Conservation (phyloP, 805 yeast species). For the Myxozyma nipponensis region DNA sequence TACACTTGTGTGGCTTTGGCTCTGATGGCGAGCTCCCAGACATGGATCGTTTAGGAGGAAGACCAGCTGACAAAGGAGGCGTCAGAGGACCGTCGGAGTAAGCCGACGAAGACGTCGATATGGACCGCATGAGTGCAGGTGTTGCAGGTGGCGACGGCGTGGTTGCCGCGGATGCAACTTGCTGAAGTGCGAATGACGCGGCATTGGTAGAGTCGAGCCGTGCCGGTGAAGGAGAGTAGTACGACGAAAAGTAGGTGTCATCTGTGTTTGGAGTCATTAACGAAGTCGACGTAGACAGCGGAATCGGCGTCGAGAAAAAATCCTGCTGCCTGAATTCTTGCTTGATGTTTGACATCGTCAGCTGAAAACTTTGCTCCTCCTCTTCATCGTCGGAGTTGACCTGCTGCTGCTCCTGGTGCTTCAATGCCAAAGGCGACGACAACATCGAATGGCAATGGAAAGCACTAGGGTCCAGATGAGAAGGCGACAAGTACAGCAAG, state of each 20-base stretch:
- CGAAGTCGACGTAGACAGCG: conserved; percentile 11
- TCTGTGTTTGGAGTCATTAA: conserved; percentile 20
- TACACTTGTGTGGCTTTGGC: conserved; percentile 39
- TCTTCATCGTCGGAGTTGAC: conserved; percentile 11
- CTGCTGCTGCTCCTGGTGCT: not conserved
- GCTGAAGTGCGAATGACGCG: conserved; percentile 24
- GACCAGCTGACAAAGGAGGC: not conserved
- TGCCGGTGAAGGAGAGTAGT: conserved; percentile 8
- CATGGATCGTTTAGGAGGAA: conserved; percentile 3
- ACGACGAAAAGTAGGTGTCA: conserved; percentile 9
- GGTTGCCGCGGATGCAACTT: conserved; percentile 12
- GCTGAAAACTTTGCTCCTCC: conserved; percentile 6
- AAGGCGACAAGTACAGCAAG: conserved; percentile 15
- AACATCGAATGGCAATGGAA: not conserved
- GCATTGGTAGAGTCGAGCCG: not conserved
- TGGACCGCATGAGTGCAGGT: conserved; percentile 16
- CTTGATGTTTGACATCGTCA: not conserved
- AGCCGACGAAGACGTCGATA: conserved; percentile 7
- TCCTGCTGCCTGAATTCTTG: too few relatives aligned
- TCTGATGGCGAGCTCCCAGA: not conserved
- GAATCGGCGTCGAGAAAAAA: conserved; percentile 1
- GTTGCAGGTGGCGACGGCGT: conserved; percentile 27
- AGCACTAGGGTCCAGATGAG: conserved; percentile 8
- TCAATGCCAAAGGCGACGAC: conserved; percentile 6
- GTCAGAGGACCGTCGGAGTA: conserved; percentile 4